Evolutionary conservation across 106 monocot species (phyloP), one percentile per base, ranked within the genome.

Genomic region (Ottelia alismoides): DNA sequence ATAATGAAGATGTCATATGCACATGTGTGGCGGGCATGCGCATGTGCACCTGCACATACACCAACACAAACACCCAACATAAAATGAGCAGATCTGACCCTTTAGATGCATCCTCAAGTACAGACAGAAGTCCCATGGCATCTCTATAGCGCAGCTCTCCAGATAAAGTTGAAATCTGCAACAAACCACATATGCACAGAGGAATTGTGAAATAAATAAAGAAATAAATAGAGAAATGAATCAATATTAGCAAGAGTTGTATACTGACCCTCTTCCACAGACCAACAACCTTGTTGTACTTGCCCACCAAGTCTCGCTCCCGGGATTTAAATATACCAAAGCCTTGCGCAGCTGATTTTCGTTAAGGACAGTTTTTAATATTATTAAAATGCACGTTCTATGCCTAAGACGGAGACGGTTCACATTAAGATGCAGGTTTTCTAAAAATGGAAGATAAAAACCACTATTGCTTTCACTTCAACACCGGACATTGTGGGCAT

Each of bases 191-290:
- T 27, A 31, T 23, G 22, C 22, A 19, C 6, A 52, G 40, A 25
- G 47, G 11, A 49, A 56, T 10, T 26, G 19, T 11, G 51, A 51
- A 35, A 40, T 1, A 57, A 11, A 57, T 23, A 16, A 0, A 3
- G 14, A 30, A 63, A 43, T 31, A 3, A 7, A 25, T 19, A 47
- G 16, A 12, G 10, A 59, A 49, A 12, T 49, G 25, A 60, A 30
- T 43, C 12, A 10, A 60, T 23, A 11, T 53, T 27, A 53, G 27
- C 7, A 24, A 57, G n/a, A 30, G 16, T n/a, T 25, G 16, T 28
- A 16, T 20, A 47, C 84, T 78, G 79, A 96, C 96, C 68, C 96
- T 89, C 72, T 74, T 88, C 96, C 96, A 96, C 32, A 82, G 67
- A 64, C 71, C 53, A 45, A 96, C 62, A 46, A 88, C 61, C 20